A percentile compares a stretch with the other conserved stretches of the same genome.
phyloP scores from a whole-genome alignment of 108 stramenopile species.

The Nannochloropsis gaditana region DNA sequence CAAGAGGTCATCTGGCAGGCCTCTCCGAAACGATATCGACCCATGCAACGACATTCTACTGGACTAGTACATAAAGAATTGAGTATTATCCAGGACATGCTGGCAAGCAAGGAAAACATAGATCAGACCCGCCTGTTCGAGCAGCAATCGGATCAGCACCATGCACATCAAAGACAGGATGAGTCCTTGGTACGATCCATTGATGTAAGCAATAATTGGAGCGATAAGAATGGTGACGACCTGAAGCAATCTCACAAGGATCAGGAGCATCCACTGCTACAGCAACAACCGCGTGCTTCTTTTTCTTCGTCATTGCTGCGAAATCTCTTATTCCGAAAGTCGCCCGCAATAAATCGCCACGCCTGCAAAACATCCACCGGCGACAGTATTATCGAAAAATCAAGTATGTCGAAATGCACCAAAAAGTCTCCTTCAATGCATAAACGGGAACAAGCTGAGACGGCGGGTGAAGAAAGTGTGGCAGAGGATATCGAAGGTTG shows the following conservation, averaged over 20 bases:
- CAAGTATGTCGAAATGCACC: no score
- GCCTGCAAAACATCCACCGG: not conserved
- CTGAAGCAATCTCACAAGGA: not conserved
- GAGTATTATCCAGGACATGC: constrained; percentile 12
- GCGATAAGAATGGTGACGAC: not conserved
- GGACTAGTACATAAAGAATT: not conserved
- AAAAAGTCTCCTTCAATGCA: no score
- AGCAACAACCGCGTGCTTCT: not conserved
- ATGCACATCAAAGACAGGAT: not conserved
- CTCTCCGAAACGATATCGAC: not conserved
- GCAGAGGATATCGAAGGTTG: no score
- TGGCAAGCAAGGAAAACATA: not conserved
- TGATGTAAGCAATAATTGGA: not conserved
- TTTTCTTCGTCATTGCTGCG: not conserved
- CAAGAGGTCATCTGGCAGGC: constrained; percentile 11
- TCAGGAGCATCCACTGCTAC: not conserved
- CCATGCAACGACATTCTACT: constrained; percentile 4
- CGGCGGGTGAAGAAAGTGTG: no score
- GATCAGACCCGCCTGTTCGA: not conserved
- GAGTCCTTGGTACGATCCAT: not conserved
- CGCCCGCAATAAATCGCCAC: constrained; percentile 9
- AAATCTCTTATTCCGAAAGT: not conserved
- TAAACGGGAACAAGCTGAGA: no score
- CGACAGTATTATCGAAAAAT: no score
- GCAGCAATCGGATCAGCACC: not conserved